Evolutionary conservation across 2,329 filamentous ascomycete species (phyloP).

Genomic region (Paradendryphiella salina): DNA sequence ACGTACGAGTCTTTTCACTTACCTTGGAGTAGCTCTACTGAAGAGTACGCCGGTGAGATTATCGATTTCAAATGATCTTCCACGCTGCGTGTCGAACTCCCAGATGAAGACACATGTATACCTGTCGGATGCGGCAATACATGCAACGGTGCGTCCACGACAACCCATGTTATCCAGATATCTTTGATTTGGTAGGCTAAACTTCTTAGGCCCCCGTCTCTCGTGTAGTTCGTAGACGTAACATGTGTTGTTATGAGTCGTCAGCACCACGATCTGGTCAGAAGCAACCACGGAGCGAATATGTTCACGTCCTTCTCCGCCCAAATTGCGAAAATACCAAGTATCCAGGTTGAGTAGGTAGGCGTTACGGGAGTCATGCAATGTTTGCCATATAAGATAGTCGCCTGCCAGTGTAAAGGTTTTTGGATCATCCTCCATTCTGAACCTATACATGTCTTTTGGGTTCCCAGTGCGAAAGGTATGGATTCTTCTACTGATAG

Average conservation of each 20-base stretch:
- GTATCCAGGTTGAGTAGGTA: conserved; percentile 31
- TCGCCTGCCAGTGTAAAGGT: not conserved
- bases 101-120: conserved; percentile 31
- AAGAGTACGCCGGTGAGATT: conserved; percentile 1
- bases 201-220: conserved; percentile 17
- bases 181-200: conserved; percentile 19
- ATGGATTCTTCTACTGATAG: conserved; percentile 30
- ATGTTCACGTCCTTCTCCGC: conserved; percentile 28
- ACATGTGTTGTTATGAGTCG: conserved; percentile 16
- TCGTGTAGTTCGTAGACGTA: conserved; percentile 29
- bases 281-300: conserved; percentile 25
- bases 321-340: conserved; percentile 15
- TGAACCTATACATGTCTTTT: conserved; percentile 5
- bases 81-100: conserved; percentile 32
- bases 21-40: not conserved
- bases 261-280: conserved; percentile 30
- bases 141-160: conserved; percentile 30
- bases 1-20: not conserved
- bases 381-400: conserved; percentile 7
- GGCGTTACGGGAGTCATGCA: conserved; percentile 7
- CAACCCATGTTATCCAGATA: conserved; percentile 17
- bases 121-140: conserved; percentile 12
- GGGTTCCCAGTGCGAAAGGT: conserved; percentile 30
- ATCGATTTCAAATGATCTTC: conserved; percentile 27
- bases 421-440: not conserved